Percentiles rank a stretch among this genome's conserved stretches.
Conservation (phyloP, 2,329 filamentous ascomycete genomes). For the Dactylonectria estremocensis region DNA sequence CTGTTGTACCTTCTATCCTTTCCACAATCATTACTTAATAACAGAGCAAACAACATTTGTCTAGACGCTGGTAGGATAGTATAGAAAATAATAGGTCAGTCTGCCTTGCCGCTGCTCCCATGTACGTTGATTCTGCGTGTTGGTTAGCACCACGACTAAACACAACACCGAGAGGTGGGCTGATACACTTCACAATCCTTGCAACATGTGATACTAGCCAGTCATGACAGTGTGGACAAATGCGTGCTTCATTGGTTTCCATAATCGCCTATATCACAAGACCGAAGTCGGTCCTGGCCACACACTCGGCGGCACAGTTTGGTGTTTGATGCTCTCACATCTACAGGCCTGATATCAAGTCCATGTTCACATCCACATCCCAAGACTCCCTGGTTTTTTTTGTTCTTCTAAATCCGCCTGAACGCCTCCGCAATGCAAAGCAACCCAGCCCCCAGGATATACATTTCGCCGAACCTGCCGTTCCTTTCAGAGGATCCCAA, state of each 20-base stretch:
- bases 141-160: not conserved
- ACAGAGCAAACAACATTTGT: not conserved
- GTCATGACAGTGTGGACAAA: slow-evolving; percentile 12
- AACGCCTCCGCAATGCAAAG: slow-evolving; percentile 50
- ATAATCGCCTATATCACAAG: slow-evolving; percentile 16
- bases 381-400: slow-evolving; percentile 38
- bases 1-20: not conserved
- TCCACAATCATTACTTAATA: not conserved
- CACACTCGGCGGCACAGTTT: slow-evolving; percentile 4
- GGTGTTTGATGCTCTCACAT: not conserved
- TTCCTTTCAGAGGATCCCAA: slow-evolving; percentile 46
- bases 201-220: not conserved
- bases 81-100: not conserved
- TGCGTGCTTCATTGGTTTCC: slow-evolving; percentile 17
- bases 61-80: not conserved
- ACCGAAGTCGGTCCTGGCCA: slow-evolving; percentile 2
- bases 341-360: slow-evolving; percentile 38
- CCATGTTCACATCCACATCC: slow-evolving; percentile 40
- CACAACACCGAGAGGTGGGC: not conserved
- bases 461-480: slow-evolving; percentile 33
- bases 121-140: not conserved
- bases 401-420: slow-evolving; percentile 45
- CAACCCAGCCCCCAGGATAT: slow-evolving; percentile 44
- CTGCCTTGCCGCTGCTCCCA: not conserved
- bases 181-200: not conserved